Conservation (phyloP, 345 rosid species). For the Excoecaria agallocha region DNA sequence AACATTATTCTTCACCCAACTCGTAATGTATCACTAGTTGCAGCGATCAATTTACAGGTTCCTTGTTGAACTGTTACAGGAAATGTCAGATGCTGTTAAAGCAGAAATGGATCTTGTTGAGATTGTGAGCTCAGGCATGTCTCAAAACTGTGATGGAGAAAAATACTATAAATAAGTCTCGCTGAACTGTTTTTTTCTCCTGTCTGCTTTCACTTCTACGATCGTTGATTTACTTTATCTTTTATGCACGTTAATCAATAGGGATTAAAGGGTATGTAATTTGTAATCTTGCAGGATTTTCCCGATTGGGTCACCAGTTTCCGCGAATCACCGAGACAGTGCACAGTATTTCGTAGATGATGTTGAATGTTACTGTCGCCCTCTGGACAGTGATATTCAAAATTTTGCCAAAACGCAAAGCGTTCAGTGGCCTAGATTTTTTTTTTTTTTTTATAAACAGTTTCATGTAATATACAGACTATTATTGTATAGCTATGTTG, state of each 20-base stretch:
- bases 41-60: background rate
- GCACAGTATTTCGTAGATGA: constrained; percentile 17
- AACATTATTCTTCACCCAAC: background rate
- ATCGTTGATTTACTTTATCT: background rate
- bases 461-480: too few species aligned
- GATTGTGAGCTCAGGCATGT: constrained; percentile 57
- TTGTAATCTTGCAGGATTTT: constrained; percentile 42
- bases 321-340: constrained; percentile 42
- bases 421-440: too few species aligned
- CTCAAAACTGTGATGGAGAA: background rate
- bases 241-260: too few species aligned
- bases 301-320: constrained; percentile 58
- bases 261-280: too few species aligned
- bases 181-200: background rate
- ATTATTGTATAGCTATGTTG: background rate
- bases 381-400: background rate
- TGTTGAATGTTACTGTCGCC: background rate
- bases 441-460: too few species aligned
- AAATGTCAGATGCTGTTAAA: constrained; percentile 26
- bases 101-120: constrained; percentile 63
- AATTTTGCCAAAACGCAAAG: too few species aligned
- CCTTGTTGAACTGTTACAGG: constrained; percentile 31
- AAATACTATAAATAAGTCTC: too few species aligned
- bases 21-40: background rate
- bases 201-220: background rate